Base-by-base conservation (phyloP, 805 yeast genomes). In the Candida yuanshanica region DNA sequence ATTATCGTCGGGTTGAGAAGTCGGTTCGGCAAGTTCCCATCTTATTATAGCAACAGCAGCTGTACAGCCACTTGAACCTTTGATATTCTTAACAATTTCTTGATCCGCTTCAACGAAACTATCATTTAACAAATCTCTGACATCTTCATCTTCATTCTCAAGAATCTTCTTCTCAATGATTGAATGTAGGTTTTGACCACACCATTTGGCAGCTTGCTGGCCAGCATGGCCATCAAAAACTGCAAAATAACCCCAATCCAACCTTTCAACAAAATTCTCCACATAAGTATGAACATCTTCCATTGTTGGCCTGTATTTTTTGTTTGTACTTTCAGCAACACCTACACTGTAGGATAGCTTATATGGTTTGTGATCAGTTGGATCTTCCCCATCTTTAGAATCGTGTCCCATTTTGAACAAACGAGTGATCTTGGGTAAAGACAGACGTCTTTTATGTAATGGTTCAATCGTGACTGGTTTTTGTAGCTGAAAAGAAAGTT, bases 221-320 rank as follows among this genome's bases (percentile, higher is more conserved):
- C 99, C 99, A 2, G 98, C 98, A 64, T 91, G 99, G 10, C 99
- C 99, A 63, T 91, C 99, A 63, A 89, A 91, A 1, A 91, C 74
- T 14, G 95, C 98, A 72, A 91, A 89, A 59, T 86, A 91, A 2
- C 96, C 98, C 83, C 95, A 84, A 59, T 89, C 96, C 23, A 83
- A 67, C 43, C 88, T 62, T 51, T 87, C 95, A n/a, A 90, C 93
- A 67, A 85, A 90, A 66, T 90, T 89, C 50, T 93, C 89, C 31
- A 89, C 88, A 53, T 84, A 87, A 0, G 95, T 85, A 60, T 91
- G 98, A 7, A 91, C 93, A 60, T 91, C 99, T 59, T 91, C 99
- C 99, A 91, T 91, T 22, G 89, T 78, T 38, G 83, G 78, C 43
- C 99, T 72, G 59, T 79, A 90, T 48, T 83, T 77, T 12, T 77